Evolutionary conservation across 2,329 filamentous ascomycete genomes (phyloP), one percentile per base, ranked within the genome.

Genomic region (Penicillium expansum): DNA sequence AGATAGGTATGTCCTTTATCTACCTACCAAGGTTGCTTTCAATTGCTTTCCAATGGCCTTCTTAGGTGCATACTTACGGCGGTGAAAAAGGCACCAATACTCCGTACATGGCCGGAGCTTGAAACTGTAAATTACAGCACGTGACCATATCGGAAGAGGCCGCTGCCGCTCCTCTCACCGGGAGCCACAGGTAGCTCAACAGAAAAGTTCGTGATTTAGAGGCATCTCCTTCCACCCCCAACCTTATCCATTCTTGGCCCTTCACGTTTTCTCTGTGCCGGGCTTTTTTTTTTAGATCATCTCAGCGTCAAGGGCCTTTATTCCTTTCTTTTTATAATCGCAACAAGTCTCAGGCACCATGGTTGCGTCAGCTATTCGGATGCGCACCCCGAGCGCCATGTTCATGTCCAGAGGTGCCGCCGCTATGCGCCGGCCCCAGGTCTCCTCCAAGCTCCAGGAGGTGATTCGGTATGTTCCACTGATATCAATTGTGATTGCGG

Each of bases 351-450:
- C 52, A 51, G 63, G 68, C 75, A 79, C 75, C 72, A 85, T 85
- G 82, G 81, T 82, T 74, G 81, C 82, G 69, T 73, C 75, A 67
- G 73, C 71, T 68, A 71, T 78, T 62, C 72, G 78, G 64, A 77
- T 77, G 72, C 75, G 77, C 68, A 73, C 71, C 57, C 72, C 74
- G 61, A 73, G 73, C 67, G 74, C 75, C 62, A 74, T 77, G 67
- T 67, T 78, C 55, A 68, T 77, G 58, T 69, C 70, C 61, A 75
- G 73, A 63, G 72, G 74, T 55, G 68, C 73, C 64, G 70, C 68
- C 56, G 69, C 76, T 63, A 71, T 82, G 70, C 77, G 78, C 66
- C 75, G 76, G 64, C 74, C 76, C 60, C 72, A 78, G 64, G 68
- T 71, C 58, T 65, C 78, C 56, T 77, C 75, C 67, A 76, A 73